phyloP scores from a whole-genome alignment of 2,329 filamentous ascomycete genomes.

The Diaporthe caulivora region DNA sequence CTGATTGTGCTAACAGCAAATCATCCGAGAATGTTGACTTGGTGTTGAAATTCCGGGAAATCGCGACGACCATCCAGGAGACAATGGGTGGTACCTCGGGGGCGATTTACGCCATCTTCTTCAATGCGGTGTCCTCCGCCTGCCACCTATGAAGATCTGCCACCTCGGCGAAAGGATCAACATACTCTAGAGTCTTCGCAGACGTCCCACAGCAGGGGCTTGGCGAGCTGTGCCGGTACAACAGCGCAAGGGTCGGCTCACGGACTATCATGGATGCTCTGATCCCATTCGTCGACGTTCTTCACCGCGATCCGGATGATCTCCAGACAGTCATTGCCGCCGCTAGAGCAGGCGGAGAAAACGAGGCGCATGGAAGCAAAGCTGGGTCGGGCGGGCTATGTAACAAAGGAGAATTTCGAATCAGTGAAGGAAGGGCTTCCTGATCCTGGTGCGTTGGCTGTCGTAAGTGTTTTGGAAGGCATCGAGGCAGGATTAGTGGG shows the following conservation, averaged over 20 bases:
- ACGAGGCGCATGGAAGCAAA: background rate
- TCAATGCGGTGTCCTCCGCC: background rate
- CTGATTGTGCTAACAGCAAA: background rate
- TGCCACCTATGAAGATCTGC: background rate
- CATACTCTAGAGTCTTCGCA: background rate
- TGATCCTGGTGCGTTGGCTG: background rate
- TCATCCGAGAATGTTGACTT: background rate
- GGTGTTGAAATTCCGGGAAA: background rate
- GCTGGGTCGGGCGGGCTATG: background rate
- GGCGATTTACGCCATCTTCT: background rate
- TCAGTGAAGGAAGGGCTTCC: background rate
- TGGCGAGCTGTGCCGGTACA: background rate
- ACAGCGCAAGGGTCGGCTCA: background rate
- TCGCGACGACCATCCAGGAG: background rate
- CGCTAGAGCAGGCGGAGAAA: background rate
- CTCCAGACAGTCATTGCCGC: background rate
- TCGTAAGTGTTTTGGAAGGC: background rate
- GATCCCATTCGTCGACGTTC: background rate
- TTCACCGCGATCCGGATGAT: background rate
- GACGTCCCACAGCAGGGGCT: background rate
- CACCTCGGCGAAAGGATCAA: background rate
- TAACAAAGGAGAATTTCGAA: background rate
- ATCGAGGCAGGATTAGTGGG: background rate
- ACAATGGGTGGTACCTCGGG: background rate
- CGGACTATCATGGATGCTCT: background rate